Evolutionary conservation across 768 basidiomycete genomes (phyloP), one percentile per base, ranked within the genome.

Genomic region (Mycena vitilis): DNA sequence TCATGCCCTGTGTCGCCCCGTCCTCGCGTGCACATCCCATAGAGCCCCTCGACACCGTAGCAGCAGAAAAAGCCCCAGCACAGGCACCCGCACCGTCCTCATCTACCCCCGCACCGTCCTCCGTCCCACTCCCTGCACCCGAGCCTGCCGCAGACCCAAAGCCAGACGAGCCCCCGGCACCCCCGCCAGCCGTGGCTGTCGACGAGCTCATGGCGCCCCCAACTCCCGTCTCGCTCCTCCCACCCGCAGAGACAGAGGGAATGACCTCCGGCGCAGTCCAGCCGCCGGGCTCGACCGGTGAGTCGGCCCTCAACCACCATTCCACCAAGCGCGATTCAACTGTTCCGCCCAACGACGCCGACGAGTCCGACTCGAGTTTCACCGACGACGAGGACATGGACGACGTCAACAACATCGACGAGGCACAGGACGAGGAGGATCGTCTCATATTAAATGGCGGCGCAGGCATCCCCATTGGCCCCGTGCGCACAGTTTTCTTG

Each of bases 261-360:
- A 84, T 98, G 69, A 94, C 93, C 16, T 95, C 94, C 16, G 92
- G 94, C 37, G 94, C 94, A 40, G 96, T 97, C 23, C 94, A 96
- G 75, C 86, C 95, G 5, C 95, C 96, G 20, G 95, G 95, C 40
- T 94, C 95, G 37, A 92, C 87, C 55, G 92, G 87, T 30, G 81
- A 80, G n/a, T 74, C 80, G 34, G 73, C 53, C n/a, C 55, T 64
- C 38, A 53, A 56, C 61, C 52, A 61, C 22, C 64, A 65, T 34
- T 68, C 73, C 15, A 86, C 83, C 60, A 82, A 83, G n/a, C 80
- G 78, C 23, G 82, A 85, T 53, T 80, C 80, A 61, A 82, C 68
- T 60, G 60, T 69, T 13, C 53, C 59, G 20, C 23, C 40, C 38
- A 54, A 60, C 52, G 68, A 69, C 48, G 62, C 52, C 12, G 67